Conservation (phyloP, 805 yeast genomes). For the Saturnispora saitoi region DNA sequence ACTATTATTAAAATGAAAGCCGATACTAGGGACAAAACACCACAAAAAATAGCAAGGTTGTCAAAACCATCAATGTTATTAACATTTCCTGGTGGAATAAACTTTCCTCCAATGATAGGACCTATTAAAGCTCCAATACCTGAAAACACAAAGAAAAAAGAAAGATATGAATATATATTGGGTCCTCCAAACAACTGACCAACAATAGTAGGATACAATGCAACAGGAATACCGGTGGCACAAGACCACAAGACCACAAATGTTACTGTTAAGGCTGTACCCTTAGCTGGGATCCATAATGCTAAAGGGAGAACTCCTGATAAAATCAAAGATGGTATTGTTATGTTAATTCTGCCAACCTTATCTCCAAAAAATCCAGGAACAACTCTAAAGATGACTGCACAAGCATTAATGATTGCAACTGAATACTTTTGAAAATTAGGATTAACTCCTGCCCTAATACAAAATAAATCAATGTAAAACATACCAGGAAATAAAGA, state of each 20-base stretch:
- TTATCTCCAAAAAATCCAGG: conserved; percentile 42
- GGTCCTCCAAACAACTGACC: conserved; percentile 30
- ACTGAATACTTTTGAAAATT: conserved; percentile 41
- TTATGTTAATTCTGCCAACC: conserved; percentile 33
- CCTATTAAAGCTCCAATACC: conserved; percentile 29
- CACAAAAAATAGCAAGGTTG: conserved; percentile 27
- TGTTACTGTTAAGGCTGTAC: conserved; percentile 30
- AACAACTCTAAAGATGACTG: conserved; percentile 41
- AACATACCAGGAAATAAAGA: conserved; percentile 42
- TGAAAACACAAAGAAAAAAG: conserved; percentile 23
- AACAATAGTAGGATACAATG: conserved; percentile 28
- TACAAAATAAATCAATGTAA: conserved; percentile 46
- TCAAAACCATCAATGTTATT: conserved; percentile 22
- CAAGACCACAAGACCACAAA: conserved; percentile 29
- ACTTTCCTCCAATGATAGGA: conserved; percentile 29
- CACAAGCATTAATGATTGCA: conserved; percentile 33
- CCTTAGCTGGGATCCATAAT: conserved; percentile 43
- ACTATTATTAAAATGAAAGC: conserved; percentile 8
- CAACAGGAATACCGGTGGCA: conserved; percentile 29
- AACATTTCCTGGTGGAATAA: conserved; percentile 21
- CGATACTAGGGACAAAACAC: conserved; percentile 22
- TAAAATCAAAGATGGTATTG: conserved; percentile 27
- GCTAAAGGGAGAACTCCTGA: conserved; percentile 33
- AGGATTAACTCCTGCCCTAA: conserved; percentile 43
- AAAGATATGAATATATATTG: conserved; percentile 23